These are phyloP conservation scores for Eimeria falciformis DNA, from an alignment of 169 alveolate genomes.

Conservation along the genomic window DNA sequence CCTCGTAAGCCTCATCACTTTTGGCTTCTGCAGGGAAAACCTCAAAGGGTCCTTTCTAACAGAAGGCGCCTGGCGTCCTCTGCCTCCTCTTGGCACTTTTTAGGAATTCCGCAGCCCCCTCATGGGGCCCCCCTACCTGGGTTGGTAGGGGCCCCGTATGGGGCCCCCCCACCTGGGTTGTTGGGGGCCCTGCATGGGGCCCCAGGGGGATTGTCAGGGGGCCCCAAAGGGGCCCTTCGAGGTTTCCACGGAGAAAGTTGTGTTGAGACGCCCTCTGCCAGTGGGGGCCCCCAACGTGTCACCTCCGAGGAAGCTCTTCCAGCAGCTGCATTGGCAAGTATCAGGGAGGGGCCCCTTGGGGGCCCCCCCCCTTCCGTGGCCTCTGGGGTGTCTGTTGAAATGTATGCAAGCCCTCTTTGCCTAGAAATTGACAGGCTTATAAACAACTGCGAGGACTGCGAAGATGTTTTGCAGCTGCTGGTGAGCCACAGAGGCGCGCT, in stretches of 20 bases:
- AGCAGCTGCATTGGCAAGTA: too few species aligned
- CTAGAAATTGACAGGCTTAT: conserved; percentile 80
- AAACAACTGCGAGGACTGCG: conserved; percentile 60
- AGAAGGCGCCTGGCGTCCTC: too few species aligned
- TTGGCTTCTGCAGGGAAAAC: too few species aligned
- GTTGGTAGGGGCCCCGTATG: neutral
- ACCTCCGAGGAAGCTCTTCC: too few species aligned
- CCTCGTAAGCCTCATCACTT: too few species aligned
- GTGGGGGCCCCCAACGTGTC: neutral
- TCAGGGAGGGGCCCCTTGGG: too few species aligned
- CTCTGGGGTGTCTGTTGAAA: conserved; percentile 35
- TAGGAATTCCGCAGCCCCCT: too few species aligned
- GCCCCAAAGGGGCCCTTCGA: conserved; percentile 41
- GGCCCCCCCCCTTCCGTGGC: conserved; percentile 6
- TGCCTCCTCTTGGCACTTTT: too few species aligned
- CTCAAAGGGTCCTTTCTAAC: too few species aligned
- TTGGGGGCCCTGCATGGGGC: neutral
- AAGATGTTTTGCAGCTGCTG: conserved; percentile 77
- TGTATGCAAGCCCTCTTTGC: conserved; percentile 78
- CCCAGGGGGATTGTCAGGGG: neutral
- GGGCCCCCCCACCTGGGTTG: too few species aligned
- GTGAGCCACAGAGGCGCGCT: conserved; percentile 82
- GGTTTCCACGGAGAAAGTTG: neutral
- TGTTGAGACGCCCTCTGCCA: neutral
- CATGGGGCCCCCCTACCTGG: too few species aligned